These are phyloP conservation scores for Plasmodium gallinaceum DNA, from an alignment of 169 alveolate species.

Conservation along the genomic window DNA sequence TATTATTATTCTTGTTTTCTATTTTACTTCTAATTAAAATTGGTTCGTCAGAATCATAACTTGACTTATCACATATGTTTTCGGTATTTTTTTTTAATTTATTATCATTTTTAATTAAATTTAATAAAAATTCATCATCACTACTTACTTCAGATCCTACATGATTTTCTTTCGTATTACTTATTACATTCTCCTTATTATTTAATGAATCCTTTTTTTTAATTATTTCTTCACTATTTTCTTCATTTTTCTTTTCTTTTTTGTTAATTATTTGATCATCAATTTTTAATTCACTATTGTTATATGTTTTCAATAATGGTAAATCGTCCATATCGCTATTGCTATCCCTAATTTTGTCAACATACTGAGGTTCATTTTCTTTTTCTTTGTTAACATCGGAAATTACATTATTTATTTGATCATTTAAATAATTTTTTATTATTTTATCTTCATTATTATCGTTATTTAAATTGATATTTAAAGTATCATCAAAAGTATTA, in stretches of 20 bases:
- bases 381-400: neutral
- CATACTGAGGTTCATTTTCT: neutral
- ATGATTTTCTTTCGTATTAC: neutral
- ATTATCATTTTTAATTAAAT: slow-evolving; percentile 7
- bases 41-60: slow-evolving; percentile 63
- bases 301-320: slow-evolving; percentile 22
- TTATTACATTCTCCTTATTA: neutral
- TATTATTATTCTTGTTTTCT: neutral
- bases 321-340: slow-evolving; percentile 27
- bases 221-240: neutral
- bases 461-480: neutral
- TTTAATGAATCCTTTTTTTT: neutral
- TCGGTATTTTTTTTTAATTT: neutral
- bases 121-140: slow-evolving; percentile 49
- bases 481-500: neutral
- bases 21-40: slow-evolving; percentile 29
- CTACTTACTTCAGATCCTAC: slow-evolving; percentile 35
- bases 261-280: neutral
- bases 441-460: slow-evolving; percentile 25
- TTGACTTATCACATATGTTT: slow-evolving; percentile 13
- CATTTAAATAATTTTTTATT: slow-evolving; percentile 41
- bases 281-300: neutral
- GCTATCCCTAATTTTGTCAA: neutral
- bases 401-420: slow-evolving; percentile 23
- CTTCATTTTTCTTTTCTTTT: neutral